Evolutionary conservation across 2,329 filamentous ascomycete genomes (phyloP).

Genomic region (Colletotrichum cuscutae): DNA sequence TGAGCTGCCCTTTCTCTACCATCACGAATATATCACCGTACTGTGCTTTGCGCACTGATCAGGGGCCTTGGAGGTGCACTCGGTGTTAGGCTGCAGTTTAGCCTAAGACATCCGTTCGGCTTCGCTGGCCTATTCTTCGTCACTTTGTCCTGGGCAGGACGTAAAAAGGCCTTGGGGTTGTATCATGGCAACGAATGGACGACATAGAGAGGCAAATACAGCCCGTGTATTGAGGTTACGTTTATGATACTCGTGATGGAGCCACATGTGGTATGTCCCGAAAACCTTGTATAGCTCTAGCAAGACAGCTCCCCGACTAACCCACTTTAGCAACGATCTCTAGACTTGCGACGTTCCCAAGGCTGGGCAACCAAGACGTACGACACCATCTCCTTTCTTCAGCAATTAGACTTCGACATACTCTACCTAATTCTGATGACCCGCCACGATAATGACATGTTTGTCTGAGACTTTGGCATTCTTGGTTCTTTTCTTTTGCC

Average conservation of each 20-base stretch:
- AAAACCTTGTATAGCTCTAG: not conserved
- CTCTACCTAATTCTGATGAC: slow-evolving; percentile 5
- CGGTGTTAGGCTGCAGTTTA: not conserved
- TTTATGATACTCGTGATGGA: slow-evolving; percentile 7
- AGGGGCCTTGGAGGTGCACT: not conserved
- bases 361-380: slow-evolving; percentile 13
- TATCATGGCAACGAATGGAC: slow-evolving; percentile 18
- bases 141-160: slow-evolving; percentile 47
- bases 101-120: not conserved
- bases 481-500: not conserved
- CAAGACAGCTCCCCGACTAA: not conserved
- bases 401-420: slow-evolving; percentile 3
- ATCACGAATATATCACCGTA: not conserved
- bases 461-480: not conserved
- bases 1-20: not conserved
- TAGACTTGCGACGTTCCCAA: slow-evolving; percentile 15
- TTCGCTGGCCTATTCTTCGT: not conserved
- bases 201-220: not conserved
- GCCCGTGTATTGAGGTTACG: not conserved
- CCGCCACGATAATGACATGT: slow-evolving; percentile 8
- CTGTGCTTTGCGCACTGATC: not conserved
- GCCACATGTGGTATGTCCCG: slow-evolving; percentile 16
- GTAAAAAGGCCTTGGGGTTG: slow-evolving; percentile 43
- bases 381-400: slow-evolving; percentile 9
- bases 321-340: slow-evolving; percentile 2